Evolutionary conservation across 2,329 filamentous ascomycete genomes (phyloP), one percentile per base, ranked within the genome.

Genomic region (Exserohilum turcica): DNA sequence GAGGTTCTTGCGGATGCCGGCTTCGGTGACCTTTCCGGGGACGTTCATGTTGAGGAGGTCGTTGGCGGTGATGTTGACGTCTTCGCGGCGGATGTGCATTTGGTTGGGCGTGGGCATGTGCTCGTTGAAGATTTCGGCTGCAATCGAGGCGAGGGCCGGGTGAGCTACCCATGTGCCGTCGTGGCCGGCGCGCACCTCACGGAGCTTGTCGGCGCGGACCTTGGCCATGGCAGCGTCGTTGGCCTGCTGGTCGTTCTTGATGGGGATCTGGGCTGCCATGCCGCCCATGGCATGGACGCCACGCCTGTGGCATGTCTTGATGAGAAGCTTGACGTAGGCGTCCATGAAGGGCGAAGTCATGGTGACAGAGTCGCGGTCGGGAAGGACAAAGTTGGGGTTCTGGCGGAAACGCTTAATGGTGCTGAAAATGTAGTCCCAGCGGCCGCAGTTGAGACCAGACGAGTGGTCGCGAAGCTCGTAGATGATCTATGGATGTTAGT

Each of bases 291-390:
- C 94, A 77, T 97, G 94, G n/a, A 97, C 94, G 49, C 92, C 92
- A 66, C 94, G 88, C 74, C 87, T 89, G 78, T 99, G 94, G 82
- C 94, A 99, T 52, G 94, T 97, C 84, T 97, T 93, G 79, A 99
- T 97, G 63, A 99, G 85, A 35, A 97, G 86, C 78, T 94, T 95
- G 71, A 97, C 91, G 71, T 99, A 99, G 43, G 94, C 86, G 66
- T 97, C 86, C 94, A 99, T 97, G 79, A 99, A 99, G 10, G 94
- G 94, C 1, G 93, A 89, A 10, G 92, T 97, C 94, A 99, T 97
- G 66, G 94, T 99, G 49, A 99, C 91, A 56, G 86, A 83, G 49
- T 88, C 88, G 57, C 94, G 90, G 76, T 99, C 93, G 24, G 94
- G 94, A 16, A 99, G 87, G 52, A 97, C 86, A 74, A 97, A 97